phyloP scores from a whole-genome alignment of 2,329 filamentous ascomycete species.

The Colletotrichum sp. region DNA sequence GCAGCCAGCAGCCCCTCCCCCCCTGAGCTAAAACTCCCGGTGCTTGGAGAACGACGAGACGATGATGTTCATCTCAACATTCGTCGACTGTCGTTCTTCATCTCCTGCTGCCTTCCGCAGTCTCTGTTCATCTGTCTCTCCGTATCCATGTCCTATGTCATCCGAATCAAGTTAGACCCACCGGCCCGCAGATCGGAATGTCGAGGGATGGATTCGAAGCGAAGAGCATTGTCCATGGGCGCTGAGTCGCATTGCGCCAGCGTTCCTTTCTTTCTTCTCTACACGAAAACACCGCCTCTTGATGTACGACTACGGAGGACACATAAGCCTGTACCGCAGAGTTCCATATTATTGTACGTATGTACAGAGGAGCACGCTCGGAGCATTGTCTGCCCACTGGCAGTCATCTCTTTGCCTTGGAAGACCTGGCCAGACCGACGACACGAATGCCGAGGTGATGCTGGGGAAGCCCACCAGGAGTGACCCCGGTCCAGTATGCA shows the following conservation, averaged over 20 bases:
- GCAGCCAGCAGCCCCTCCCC: not conserved
- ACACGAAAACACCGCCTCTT: not conserved
- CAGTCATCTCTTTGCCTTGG: not conserved
- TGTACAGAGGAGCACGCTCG: not conserved
- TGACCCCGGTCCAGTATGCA: not conserved
- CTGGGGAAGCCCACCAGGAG: not conserved
- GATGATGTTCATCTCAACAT: conserved; percentile 2
- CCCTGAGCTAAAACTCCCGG: not conserved
- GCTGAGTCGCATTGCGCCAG: not conserved
- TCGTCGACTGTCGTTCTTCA: not conserved
- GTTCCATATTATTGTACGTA: not conserved
- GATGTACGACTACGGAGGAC: not conserved
- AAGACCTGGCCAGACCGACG: not conserved
- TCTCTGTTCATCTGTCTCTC: not conserved
- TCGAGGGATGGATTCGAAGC: not conserved
- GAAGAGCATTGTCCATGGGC: not conserved
- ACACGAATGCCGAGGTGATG: not conserved
- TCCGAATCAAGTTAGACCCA: not conserved
- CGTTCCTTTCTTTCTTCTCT: not conserved
- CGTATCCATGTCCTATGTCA: not conserved
- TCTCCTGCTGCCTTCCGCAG: not conserved
- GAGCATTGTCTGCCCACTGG: not conserved
- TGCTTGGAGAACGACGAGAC: not conserved
- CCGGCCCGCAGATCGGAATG: conserved; percentile 9
- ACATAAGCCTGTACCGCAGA: not conserved